Evolutionary conservation across 805 yeast genomes (phyloP), one percentile per base, ranked within the genome.

Genomic region (Debaryomyces castellii): DNA sequence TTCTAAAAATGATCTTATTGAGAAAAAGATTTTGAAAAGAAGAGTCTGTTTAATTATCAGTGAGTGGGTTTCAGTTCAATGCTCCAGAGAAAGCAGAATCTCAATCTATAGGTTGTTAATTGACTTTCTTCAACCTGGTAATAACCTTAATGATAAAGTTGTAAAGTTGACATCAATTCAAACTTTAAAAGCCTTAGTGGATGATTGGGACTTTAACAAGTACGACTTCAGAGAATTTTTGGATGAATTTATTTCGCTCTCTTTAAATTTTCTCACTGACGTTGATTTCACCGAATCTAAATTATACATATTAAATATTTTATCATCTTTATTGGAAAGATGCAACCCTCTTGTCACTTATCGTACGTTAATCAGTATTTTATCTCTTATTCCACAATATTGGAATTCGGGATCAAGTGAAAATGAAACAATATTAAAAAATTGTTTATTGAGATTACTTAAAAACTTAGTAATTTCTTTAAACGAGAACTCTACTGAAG

Each of bases 191-290:
- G 74, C 80, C 23, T 73, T 87, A 40, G 72, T 92, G 25, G 91
- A 89, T 49, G 97, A 90, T 56, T 89, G 95, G 88, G 91, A 87
- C 49, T 91, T 92, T 62, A 74, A 81, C 32, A 84, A 87, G 48
- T 70, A 67, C 12, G 81, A 72, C 24, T 89, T 94, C 55, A 66
- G 77, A 50, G 89, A 92, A 1, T 90, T 67, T 57, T 68, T 87
- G 44, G 74, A 78, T 23, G 72, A 71, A 1, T 76, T 78, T 34
- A 74, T 87, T 9, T 54, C 64, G 2, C 61, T 74, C n/a, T 59
- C 83, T 11, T 60, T 89, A 25, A 62, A 63, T 7, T 57, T 87
- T 16, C 58, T 89, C 33, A 66, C 72, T 6, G 67, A 69, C 5
- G 73, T 85, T 46, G 71, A 74, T 21, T 65, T 80, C 40, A 79